Conservation (phyloP, 129 eudicot species). For the Calendula officinalis region DNA sequence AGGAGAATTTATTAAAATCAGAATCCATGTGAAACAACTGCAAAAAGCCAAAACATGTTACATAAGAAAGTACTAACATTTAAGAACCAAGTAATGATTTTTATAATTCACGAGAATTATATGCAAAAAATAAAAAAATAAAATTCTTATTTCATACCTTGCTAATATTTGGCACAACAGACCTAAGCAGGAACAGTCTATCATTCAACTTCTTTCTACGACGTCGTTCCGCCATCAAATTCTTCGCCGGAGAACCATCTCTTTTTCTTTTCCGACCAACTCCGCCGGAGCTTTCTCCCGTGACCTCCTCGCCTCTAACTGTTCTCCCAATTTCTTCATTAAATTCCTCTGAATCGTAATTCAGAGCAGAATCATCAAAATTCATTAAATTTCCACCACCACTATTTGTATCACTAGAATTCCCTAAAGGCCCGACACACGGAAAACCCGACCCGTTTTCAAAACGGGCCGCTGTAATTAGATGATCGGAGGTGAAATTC, state of each 20-base stretch:
- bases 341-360: slow-evolving; percentile 63
- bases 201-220: slow-evolving; percentile 85
- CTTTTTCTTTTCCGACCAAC: slow-evolving; percentile 37
- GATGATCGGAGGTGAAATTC: slow-evolving; percentile 37
- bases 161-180: slow-evolving; percentile 83
- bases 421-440: slow-evolving; percentile 59
- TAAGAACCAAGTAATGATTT: not conserved
- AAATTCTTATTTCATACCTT: slow-evolving; percentile 45
- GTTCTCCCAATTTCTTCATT: not conserved
- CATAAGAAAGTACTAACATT: not conserved
- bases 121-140: slow-evolving; percentile 14
- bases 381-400: slow-evolving; percentile 38
- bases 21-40: slow-evolving; percentile 12
- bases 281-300: not conserved
- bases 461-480: slow-evolving; percentile 39
- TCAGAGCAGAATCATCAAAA: slow-evolving; percentile 51
- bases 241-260: slow-evolving; percentile 80
- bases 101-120: slow-evolving; percentile 34
- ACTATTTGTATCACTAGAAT: slow-evolving; percentile 24
- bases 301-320: too few species aligned
- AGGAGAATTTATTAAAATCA: slow-evolving; percentile 20
- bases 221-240: slow-evolving; percentile 80
- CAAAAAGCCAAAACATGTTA: slow-evolving; percentile 12
- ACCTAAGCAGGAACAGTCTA: slow-evolving; percentile 70
- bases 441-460: slow-evolving; percentile 36